phyloP scores from a whole-genome alignment of 345 rosid genomes.

The Ceriops decandra region DNA sequence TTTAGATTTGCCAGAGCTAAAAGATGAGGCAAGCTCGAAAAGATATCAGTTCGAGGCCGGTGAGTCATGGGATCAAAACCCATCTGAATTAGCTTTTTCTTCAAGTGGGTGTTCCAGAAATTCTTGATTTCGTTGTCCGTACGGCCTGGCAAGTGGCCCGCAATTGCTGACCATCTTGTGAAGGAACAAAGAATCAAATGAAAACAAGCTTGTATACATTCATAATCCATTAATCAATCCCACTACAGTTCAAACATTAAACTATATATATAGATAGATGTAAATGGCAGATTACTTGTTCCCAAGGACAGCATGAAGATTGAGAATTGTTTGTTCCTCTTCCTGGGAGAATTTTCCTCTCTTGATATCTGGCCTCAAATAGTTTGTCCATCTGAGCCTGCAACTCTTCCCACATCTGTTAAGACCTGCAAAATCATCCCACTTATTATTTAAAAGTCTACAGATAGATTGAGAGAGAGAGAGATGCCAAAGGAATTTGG shows the following conservation, averaged over 20 bases:
- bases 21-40: constrained; percentile 52
- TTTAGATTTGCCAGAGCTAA: constrained; percentile 57
- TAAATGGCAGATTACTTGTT: constrained; percentile 19
- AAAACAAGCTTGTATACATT: not conserved
- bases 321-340: constrained; percentile 28
- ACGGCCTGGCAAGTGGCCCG: constrained; percentile 21
- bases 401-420: constrained; percentile 33
- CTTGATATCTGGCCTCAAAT: constrained; percentile 31
- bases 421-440: constrained; percentile 21
- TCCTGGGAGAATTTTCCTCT: constrained; percentile 29
- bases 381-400: constrained; percentile 30
- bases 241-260: too few species aligned
- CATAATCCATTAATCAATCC: not conserved
- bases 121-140: constrained; percentile 33
- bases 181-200: not conserved
- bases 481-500: too few species aligned
- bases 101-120: constrained; percentile 32
- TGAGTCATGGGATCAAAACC: constrained; percentile 35
- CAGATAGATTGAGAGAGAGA: not conserved
- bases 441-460: not conserved
- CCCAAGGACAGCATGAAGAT: constrained; percentile 31
- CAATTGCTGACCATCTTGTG: constrained; percentile 31
- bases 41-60: constrained; percentile 29
- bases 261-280: not conserved
- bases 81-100: constrained; percentile 31